phyloP scores from a whole-genome alignment of 179 eudicot genomes.

The Silene vulgaris region DNA sequence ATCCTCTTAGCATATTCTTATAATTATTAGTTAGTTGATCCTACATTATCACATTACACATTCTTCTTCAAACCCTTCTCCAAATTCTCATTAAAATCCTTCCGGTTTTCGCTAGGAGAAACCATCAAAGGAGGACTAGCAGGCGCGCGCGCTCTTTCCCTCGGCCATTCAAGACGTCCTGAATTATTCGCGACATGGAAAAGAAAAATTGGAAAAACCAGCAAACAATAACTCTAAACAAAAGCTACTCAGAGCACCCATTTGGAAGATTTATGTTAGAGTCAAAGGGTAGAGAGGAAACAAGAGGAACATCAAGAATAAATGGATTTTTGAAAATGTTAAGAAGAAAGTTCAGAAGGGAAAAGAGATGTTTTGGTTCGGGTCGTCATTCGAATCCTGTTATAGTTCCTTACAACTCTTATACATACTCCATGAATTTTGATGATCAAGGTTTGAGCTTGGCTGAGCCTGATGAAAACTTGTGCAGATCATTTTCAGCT shows the following conservation, averaged over 20 bases:
- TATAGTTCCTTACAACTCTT: constrained; percentile 30
- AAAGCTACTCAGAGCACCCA: constrained; percentile 31
- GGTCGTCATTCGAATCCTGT: constrained; percentile 18
- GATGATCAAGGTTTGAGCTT: constrained; percentile 24
- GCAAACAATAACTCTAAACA: constrained; percentile 4
- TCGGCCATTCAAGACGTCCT: background rate
- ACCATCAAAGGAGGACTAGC: background rate
- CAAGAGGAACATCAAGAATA: constrained; percentile 15
- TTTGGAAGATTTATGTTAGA: constrained; percentile 19
- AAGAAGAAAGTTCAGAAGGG: constrained; percentile 28
- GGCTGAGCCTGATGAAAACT: constrained; percentile 28
- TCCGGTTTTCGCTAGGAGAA: background rate
- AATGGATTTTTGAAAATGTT: constrained; percentile 24
- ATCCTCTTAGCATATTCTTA: constrained; percentile 9
- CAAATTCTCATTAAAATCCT: background rate
- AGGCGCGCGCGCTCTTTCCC: too few species aligned
- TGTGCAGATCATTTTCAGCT: constrained; percentile 30
- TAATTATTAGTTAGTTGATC: background rate
- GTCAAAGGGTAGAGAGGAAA: background rate
- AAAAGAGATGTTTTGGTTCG: constrained; percentile 23
- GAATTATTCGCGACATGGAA: constrained; percentile 10
- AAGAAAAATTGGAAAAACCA: constrained; percentile 17
- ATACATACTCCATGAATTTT: constrained; percentile 31
- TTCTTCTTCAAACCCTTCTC: constrained; percentile 5
- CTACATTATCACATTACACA: background rate